phyloP scores from a whole-genome alignment of 306 rosid species.

The Medicago lupulina region DNA sequence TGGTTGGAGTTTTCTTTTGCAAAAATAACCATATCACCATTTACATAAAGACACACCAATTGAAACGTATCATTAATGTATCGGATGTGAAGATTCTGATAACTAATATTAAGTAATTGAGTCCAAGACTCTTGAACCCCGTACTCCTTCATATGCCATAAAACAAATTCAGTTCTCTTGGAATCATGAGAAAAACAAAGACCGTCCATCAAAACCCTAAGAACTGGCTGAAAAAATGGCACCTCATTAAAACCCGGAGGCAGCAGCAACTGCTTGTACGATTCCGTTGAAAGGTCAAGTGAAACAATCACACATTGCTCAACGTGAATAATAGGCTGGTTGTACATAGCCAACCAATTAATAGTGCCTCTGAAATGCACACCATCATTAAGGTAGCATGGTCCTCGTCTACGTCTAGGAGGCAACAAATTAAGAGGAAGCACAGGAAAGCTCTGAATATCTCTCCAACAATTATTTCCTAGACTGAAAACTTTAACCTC shows the following conservation, averaged over 20 bases:
- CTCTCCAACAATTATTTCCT: background rate
- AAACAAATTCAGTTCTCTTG: background rate
- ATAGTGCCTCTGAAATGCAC: background rate
- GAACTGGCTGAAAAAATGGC: background rate
- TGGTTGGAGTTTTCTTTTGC: too few species aligned
- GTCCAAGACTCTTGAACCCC: slow-evolving; percentile 1
- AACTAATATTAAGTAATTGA: background rate
- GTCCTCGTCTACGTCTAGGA: too few species aligned
- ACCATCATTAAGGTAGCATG: background rate
- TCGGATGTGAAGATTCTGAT: background rate
- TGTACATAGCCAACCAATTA: background rate
- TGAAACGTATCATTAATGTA: too few species aligned
- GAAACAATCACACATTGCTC: background rate
- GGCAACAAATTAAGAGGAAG: background rate
- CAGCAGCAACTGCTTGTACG: background rate
- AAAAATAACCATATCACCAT: too few species aligned
- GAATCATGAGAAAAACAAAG: background rate
- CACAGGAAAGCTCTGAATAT: background rate
- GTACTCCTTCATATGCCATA: slow-evolving; percentile 8
- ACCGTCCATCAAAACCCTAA: background rate
- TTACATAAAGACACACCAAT: too few species aligned
- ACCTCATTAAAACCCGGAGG: background rate
- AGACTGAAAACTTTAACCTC: background rate
- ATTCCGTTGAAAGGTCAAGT: background rate
- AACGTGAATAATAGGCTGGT: too few species aligned